Percentiles rank a stretch among this genome's conserved stretches.
These are phyloP conservation scores for Colletotrichum australisinense DNA, from an alignment of 2,329 filamentous ascomycete species.

Conservation along the genomic window DNA sequence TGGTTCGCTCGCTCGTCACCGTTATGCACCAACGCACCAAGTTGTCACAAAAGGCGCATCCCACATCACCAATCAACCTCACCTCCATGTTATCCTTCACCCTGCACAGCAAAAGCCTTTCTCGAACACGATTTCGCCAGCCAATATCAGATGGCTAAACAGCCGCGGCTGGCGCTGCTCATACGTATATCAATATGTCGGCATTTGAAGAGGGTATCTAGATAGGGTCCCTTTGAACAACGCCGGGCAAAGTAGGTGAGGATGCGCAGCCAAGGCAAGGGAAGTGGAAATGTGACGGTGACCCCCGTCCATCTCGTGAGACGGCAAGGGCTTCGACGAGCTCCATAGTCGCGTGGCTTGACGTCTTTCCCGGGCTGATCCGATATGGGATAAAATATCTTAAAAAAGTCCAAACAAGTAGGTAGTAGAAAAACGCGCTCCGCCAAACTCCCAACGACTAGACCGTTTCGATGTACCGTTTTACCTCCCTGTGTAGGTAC, in stretches of 20 bases:
- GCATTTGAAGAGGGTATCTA: constrained; percentile 33
- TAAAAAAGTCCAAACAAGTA: not conserved
- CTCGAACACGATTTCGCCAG: not conserved
- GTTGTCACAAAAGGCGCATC: constrained; percentile 26
- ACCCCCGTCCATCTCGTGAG: not conserved
- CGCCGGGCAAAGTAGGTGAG: not conserved
- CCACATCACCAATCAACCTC: constrained; percentile 22
- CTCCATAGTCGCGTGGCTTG: constrained; percentile 15
- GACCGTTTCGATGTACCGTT: constrained; percentile 83
- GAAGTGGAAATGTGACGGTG: not conserved
- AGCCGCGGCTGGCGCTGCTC: not conserved
- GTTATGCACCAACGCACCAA: constrained; percentile 12
- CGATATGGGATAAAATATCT: not conserved
- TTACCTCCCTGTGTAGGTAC: constrained; percentile 71
- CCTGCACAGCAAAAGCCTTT: not conserved
- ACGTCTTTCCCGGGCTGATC: constrained; percentile 7
- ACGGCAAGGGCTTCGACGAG: not conserved
- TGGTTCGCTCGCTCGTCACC: constrained; percentile 7
- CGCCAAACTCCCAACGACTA: constrained; percentile 43
- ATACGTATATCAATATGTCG: constrained; percentile 13
- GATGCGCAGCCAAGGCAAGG: constrained; percentile 3
- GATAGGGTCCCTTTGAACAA: constrained; percentile 4
- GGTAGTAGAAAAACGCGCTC: not conserved
- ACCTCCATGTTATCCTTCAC: not conserved
- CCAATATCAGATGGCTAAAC: not conserved